Conservation (phyloP, 345 rosid species). For the Alliaria petiolata region DNA sequence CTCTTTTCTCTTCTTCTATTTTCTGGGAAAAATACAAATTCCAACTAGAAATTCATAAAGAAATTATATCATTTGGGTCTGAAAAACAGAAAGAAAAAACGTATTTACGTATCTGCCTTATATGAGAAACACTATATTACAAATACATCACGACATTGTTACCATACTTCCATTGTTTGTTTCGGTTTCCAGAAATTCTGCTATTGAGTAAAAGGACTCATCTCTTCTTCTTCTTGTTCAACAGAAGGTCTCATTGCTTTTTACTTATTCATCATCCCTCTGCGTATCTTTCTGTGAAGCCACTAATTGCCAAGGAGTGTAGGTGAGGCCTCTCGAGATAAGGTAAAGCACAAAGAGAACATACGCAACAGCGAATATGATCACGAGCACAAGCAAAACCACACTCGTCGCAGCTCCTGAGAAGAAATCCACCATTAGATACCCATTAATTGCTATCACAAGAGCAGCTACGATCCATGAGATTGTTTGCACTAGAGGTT, state of each 20-base stretch:
- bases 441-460: constrained; percentile 86
- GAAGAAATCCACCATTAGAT: constrained; percentile 80
- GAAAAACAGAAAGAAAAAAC: too few species aligned
- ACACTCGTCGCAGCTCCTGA: constrained; percentile 51
- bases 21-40: not conserved
- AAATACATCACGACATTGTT: not conserved
- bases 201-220: not conserved
- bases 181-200: not conserved
- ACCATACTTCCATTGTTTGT: not conserved
- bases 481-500: constrained; percentile 54
- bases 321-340: constrained; percentile 41
- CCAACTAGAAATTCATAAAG: too few species aligned
- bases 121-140: not conserved
- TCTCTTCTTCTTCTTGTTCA: not conserved
- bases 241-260: not conserved
- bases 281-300: constrained; percentile 21
- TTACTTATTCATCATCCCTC: constrained; percentile 22
- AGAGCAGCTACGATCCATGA: constrained; percentile 85
- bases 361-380: constrained; percentile 49
- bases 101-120: too few species aligned
- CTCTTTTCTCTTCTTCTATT: not conserved
- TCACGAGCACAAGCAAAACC: constrained; percentile 32
- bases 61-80: not conserved
- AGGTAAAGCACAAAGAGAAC: constrained; percentile 69
- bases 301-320: constrained; percentile 35